phyloP scores from a whole-genome alignment of 1,139 yeast species.

The Groenewaldozyma auringiensis region DNA sequence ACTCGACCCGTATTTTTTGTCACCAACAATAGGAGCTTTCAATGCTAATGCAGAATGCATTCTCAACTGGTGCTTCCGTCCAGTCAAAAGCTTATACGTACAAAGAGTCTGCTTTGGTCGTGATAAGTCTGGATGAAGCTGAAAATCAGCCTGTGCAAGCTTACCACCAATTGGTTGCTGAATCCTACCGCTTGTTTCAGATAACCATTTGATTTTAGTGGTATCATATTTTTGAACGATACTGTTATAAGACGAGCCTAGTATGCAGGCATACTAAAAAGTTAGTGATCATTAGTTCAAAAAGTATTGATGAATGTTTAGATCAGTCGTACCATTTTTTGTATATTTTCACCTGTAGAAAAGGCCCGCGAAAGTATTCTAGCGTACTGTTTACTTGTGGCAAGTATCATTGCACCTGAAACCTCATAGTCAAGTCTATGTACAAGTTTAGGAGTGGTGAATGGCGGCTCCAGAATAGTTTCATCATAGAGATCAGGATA shows the following conservation, averaged over 20 bases:
- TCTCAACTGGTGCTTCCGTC: conserved; percentile 42
- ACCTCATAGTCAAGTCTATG: conserved; percentile 27
- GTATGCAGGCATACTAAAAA: conserved; percentile 13
- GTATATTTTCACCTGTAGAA: conserved; percentile 17
- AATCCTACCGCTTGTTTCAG: conserved; percentile 13
- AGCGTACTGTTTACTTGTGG: conserved; percentile 22
- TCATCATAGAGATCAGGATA: conserved; percentile 19
- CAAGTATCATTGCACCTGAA: conserved; percentile 27
- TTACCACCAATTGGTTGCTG: conserved; percentile 12
- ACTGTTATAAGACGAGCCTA: conserved; percentile 9
- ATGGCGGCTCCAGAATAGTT: conserved; percentile 12
- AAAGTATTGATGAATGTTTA: too few species aligned
- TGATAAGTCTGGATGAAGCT: conserved; percentile 1
- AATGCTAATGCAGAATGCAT: conserved; percentile 26
- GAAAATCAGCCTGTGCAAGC: conserved; percentile 15
- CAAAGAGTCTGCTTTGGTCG: conserved; percentile 16
- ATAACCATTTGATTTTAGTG: conserved; percentile 5
- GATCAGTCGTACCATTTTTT: conserved; percentile 15
- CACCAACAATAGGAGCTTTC: conserved; percentile 23
- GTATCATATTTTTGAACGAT: conserved; percentile 5
- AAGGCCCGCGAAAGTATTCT: conserved; percentile 19
- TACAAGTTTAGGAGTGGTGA: conserved; percentile 23
- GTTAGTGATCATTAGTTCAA: background rate
- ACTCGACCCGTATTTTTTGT: conserved; percentile 12
- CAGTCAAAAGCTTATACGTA: conserved; percentile 35